Conservation (phyloP, 805 yeast genomes). For the Isabelozyma gotoi region DNA sequence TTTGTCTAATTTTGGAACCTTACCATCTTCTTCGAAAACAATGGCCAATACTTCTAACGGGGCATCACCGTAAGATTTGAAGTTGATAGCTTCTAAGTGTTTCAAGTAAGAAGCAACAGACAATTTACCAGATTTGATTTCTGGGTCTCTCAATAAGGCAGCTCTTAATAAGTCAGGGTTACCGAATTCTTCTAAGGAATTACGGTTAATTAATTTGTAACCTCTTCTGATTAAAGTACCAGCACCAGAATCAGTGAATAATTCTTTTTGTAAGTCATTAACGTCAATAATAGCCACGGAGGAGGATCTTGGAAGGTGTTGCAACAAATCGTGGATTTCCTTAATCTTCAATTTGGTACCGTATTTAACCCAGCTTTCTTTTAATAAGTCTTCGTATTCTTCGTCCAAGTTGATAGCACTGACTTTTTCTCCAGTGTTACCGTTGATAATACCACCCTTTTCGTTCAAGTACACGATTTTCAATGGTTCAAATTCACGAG, state of each 20-base stretch:
- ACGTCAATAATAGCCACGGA: conserved; percentile 97
- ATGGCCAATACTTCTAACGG: conserved; percentile 93
- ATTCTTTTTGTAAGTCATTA: conserved; percentile 91
- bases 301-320: conserved; percentile 92
- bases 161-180: conserved; percentile 75
- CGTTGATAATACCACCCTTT: conserved; percentile 95
- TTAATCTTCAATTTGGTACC: conserved; percentile 97
- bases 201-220: conserved; percentile 75
- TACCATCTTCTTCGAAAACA: conserved; percentile 49
- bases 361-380: conserved; percentile 96
- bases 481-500: conserved; percentile 94
- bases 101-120: conserved; percentile 83
- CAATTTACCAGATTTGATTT: conserved; percentile 63
- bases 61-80: conserved; percentile 90
- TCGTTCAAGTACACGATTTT: conserved; percentile 95
- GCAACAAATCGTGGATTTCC: conserved; percentile 92
- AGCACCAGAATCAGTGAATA: conserved; percentile 98
- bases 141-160: conserved; percentile 76
- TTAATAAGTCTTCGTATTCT: conserved; percentile 87
- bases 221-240: conserved; percentile 99
- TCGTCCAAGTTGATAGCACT: conserved; percentile 92
- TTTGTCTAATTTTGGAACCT: conserved; percentile 73
- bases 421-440: conserved; percentile 86
- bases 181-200: conserved; percentile 64
- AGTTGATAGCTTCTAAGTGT: conserved; percentile 57